Base-by-base conservation (phyloP, 108 stramenopile genomes). In the Aurantiochytrium sp. region DNA sequence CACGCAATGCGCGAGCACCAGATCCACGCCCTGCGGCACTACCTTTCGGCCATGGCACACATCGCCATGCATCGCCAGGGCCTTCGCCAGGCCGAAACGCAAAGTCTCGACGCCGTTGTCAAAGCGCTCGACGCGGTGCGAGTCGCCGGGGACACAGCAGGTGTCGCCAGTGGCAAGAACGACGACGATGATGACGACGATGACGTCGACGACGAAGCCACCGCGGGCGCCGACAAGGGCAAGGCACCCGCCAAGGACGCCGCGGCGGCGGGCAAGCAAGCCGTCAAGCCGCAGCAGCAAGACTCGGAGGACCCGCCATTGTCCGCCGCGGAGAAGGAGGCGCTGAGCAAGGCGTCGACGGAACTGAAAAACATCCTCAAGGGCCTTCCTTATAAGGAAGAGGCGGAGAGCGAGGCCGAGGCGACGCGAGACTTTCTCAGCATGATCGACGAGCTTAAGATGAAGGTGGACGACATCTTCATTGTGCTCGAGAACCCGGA, bases 391-490 rank as follows among this genome's bases (percentile, higher is more conserved):
- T 3, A 6, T n/a, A 41, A 48, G 42, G 73, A 81, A 12, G 73
- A 81, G 6, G 42, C 45, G 45, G 45, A 81, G 39, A 48, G 30
- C n/a, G 73, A 81, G 27, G 73, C 36, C 19, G 42, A 81, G 39
- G 73, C n/a, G 1, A 48, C 73, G n/a, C 24, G 30, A 6, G 45
- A 48, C 39, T 81, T 48, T 81, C 42, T 81, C 24, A 17, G n/a
- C 27, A 81, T 81, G 73, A 42, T 81, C n/a, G 73, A 81, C 24
- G 73, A 81, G 39, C 39, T 81, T 12, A 81, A 81, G 45, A 81
- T 81, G 73, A 81, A 81, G 73, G 73, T 81, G 36, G 73, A 81
- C 2, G 73, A 81, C 24, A 81, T 81, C n/a, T 41, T 48, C 19
- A 41, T 81, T 21, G 73, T 81, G 12, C 45, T 81, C 27, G 73